phyloP scores from a whole-genome alignment of 2,329 filamentous ascomycete genomes.

The Apiospora sp. region DNA sequence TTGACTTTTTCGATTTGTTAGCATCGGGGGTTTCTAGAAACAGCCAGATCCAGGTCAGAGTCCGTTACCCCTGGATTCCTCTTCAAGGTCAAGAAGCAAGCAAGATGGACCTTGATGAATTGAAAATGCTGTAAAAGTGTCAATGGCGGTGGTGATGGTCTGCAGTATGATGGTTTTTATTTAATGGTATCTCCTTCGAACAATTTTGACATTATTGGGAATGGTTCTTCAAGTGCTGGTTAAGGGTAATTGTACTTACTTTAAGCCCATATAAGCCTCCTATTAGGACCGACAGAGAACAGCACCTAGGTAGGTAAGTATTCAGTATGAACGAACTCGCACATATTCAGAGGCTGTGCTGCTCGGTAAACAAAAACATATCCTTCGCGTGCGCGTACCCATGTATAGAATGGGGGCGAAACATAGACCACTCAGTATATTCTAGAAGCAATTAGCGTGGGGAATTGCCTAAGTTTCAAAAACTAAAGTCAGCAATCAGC shows the following conservation, averaged over 20 bases:
- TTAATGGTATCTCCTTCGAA: background rate
- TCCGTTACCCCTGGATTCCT: background rate
- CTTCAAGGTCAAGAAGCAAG: background rate
- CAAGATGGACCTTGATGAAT: background rate
- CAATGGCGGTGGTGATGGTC: background rate
- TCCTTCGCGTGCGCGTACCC: background rate
- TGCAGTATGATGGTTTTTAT: background rate
- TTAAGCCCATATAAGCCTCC: no score
- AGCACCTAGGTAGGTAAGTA: no score
- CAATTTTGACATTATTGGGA: background rate
- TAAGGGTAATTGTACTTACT: no score
- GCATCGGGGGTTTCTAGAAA: background rate
- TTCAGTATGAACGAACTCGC: background rate
- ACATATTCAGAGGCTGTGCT: background rate
- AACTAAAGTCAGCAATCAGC: background rate
- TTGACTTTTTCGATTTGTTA: background rate
- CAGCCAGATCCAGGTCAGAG: background rate
- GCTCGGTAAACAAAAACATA: background rate
- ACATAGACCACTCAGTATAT: background rate
- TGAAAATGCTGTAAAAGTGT: no score
- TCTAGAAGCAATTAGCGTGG: background rate
- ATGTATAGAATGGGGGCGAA: background rate
- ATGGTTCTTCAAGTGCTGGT: background rate
- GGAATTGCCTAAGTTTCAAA: background rate
- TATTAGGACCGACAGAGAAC: background rate